Evolutionary conservation across 2,329 filamentous ascomycete species (phyloP).

Genomic region (Acrodontium crateriforme): DNA sequence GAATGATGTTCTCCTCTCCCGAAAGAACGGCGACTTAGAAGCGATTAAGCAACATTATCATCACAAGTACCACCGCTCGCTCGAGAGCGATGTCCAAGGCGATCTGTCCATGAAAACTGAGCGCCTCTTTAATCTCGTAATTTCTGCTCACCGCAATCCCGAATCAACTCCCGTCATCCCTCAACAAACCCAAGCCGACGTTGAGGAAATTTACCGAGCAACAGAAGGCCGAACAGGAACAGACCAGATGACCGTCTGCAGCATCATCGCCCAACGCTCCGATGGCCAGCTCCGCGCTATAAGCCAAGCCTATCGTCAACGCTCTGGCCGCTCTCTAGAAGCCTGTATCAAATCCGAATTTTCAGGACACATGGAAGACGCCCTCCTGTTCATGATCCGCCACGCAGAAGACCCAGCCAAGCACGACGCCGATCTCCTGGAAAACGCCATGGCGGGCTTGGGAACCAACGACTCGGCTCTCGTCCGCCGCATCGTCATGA

Average conservation of each 20-base stretch:
- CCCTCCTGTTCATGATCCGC: conserved; percentile 65
- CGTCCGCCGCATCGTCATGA: conserved; percentile 60
- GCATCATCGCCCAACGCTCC: conserved; percentile 60
- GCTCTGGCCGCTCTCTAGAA: conserved; percentile 57
- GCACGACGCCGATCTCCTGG: conserved; percentile 69
- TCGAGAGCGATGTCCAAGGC: conserved; percentile 59
- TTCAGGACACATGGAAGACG: conserved; percentile 81
- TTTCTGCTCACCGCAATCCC: conserved; percentile 60
- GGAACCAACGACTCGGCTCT: conserved; percentile 79
- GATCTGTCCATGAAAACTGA: conserved; percentile 82
- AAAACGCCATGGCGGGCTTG: conserved; percentile 71
- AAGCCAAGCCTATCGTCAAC: conserved; percentile 55
- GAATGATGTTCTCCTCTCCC: conserved; percentile 71
- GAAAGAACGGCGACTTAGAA: conserved; percentile 74
- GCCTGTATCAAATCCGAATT: conserved; percentile 69
- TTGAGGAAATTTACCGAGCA: conserved; percentile 61
- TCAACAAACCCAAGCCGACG: conserved; percentile 60
- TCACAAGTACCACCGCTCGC: conserved; percentile 47
- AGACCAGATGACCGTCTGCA: conserved; percentile 64
- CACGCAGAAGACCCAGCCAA: conserved; percentile 67
- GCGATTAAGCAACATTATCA: conserved; percentile 75
- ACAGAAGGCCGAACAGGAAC: conserved; percentile 53
- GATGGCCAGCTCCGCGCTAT: conserved; percentile 78
- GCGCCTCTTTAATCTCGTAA: conserved; percentile 68
- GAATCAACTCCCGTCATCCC: conserved; percentile 62